Conservation (phyloP, 176 grass and related monocot genomes). For the Aegilops bicornis region DNA sequence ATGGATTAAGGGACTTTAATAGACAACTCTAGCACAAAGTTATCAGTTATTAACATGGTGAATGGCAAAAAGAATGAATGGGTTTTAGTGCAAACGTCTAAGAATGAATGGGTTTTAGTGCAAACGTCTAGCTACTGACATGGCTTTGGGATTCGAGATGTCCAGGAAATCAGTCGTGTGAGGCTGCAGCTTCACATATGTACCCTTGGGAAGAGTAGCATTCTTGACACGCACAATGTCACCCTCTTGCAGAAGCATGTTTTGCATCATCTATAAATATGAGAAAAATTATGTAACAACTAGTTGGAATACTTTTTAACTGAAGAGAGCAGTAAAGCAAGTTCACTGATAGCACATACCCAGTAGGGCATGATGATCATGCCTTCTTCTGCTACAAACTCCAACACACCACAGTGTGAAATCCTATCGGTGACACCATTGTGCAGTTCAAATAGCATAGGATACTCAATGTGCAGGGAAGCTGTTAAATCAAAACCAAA, state of each 20-base stretch:
- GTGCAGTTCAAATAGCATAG: conserved; percentile 86
- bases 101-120: background rate
- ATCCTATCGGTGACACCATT: conserved; percentile 61
- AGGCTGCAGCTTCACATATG: conserved; percentile 84
- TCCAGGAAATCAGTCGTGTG: conserved; percentile 89
- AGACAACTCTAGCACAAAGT: background rate
- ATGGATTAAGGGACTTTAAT: background rate
- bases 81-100: background rate
- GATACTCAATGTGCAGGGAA: conserved; percentile 81
- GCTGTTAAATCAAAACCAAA: conserved; percentile 49
- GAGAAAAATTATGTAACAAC: background rate
- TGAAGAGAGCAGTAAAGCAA: background rate
- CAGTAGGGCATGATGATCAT: conserved; percentile 93
- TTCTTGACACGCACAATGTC: conserved; percentile 65
- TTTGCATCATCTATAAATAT: conserved; percentile 90
- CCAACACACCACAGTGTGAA: conserved; percentile 92
- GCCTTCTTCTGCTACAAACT: conserved; percentile 97
- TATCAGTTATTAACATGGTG: conserved; percentile 47
- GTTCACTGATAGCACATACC: conserved; percentile 41
- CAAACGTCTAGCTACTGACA: conserved; percentile 42
- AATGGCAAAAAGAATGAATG: background rate
- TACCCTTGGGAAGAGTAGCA: conserved; percentile 74
- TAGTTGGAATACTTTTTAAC: background rate
- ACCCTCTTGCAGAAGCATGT: conserved; percentile 96
- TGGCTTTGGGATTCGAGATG: conserved; percentile 81